A percentile compares a stretch with the other conserved stretches of the same genome.
Conservation (phyloP, 1,284 basidiomycete species). For the Leccinum griseonigrum region DNA sequence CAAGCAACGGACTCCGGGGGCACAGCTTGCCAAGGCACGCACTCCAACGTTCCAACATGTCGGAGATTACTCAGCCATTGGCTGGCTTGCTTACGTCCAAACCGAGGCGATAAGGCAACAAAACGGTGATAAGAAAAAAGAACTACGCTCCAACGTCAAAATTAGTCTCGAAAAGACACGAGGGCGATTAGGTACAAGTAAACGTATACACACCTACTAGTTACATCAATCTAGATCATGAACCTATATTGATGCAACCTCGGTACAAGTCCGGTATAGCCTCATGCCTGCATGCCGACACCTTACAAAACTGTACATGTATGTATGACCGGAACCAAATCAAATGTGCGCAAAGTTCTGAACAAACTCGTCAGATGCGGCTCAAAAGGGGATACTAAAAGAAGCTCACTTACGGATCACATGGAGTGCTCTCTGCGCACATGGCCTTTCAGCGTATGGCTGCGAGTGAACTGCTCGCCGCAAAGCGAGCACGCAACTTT, state of each 20-base stretch:
- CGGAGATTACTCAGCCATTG: neutral
- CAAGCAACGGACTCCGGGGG: neutral
- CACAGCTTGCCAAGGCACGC: slow-evolving; percentile 1
- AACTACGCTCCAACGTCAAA: neutral
- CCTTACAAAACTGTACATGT: neutral
- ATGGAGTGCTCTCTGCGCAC: slow-evolving; percentile 9
- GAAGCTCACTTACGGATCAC: slow-evolving; percentile 11
- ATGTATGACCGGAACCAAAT: neutral
- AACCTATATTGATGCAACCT: slow-evolving; percentile 6
- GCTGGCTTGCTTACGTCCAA: neutral
- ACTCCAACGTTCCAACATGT: neutral
- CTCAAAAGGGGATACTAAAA: neutral
- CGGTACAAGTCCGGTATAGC: neutral
- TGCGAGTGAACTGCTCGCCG: slow-evolving; percentile 26
- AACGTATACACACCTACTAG: neutral
- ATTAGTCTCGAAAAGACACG: slow-evolving; percentile 7
- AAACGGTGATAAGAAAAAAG: neutral
- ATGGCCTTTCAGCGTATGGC: slow-evolving; percentile 22
- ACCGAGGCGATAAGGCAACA: neutral
- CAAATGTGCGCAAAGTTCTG: neutral
- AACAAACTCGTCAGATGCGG: slow-evolving; percentile 2
- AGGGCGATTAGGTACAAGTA: slow-evolving; percentile 9
- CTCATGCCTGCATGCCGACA: neutral
- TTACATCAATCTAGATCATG: neutral
- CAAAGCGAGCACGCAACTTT: slow-evolving; percentile 22